A percentile compares a stretch with the other conserved stretches of the same genome.
phyloP scores from a whole-genome alignment of 2,329 filamentous ascomycete genomes.

The Fusarium anthophilum region DNA sequence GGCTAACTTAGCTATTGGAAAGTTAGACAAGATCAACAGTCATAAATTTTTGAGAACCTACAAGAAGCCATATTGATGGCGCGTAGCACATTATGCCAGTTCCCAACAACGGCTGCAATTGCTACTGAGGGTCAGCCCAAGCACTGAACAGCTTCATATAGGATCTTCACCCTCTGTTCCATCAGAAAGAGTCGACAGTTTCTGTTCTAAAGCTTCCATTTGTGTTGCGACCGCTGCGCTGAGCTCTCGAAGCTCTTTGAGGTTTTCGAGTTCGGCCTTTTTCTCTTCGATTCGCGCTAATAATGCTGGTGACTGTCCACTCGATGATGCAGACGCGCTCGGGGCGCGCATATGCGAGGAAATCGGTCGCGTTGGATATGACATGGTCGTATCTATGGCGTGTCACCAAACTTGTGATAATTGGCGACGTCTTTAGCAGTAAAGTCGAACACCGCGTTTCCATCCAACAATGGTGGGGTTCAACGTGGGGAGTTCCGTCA shows the following conservation, averaged over 20 bases:
- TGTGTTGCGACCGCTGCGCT: constrained; percentile 81
- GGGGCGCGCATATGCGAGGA: constrained; percentile 74
- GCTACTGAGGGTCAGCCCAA: constrained; percentile 58
- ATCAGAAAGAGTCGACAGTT: constrained; percentile 79
- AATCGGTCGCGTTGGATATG: constrained; percentile 65
- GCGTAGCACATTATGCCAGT: constrained; percentile 87
- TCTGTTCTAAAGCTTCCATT: constrained; percentile 84
- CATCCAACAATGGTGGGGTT: constrained; percentile 40
- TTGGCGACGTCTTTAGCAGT: constrained; percentile 3
- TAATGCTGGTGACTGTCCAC: constrained; percentile 74
- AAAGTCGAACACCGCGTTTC: constrained; percentile 27
- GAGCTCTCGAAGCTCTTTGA: constrained; percentile 80
- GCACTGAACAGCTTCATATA: neutral
- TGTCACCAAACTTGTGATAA: neutral
- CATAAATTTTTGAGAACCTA: constrained; percentile 55
- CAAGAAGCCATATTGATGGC: constrained; percentile 89
- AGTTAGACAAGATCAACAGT: neutral
- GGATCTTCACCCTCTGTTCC: constrained; percentile 77
- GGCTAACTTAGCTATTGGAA: constrained; percentile 71
- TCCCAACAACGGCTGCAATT: constrained; percentile 84
- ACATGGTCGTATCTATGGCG: constrained; percentile 54
- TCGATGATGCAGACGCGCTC: constrained; percentile 58
- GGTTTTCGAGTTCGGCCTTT: constrained; percentile 81
- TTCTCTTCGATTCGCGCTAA: constrained; percentile 85
- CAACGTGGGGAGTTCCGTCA: constrained; percentile 35